phyloP scores from a whole-genome alignment of 805 yeast genomes.

The Saccharomycopsis sp. region DNA sequence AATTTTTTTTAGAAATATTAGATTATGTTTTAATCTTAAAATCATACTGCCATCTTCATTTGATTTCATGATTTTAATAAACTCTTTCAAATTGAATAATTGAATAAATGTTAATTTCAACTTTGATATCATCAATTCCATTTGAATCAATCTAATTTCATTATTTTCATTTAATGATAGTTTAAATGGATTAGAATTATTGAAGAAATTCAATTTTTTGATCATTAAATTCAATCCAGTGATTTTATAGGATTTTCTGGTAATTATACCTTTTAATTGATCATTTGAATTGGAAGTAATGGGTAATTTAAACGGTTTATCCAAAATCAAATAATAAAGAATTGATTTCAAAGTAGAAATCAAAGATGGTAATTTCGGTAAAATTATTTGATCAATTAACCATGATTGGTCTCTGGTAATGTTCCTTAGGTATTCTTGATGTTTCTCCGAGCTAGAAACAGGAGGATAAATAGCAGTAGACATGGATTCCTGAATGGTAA shows the following conservation, averaged over 20 bases:
- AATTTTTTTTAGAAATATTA: constrained; percentile 13
- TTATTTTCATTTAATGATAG: constrained; percentile 1
- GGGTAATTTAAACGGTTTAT: constrained; percentile 16
- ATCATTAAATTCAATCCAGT: constrained; percentile 6
- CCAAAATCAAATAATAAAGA: constrained; percentile 10
- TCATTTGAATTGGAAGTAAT: constrained; percentile 16
- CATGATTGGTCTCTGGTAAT: constrained; percentile 15
- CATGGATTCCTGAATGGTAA: no score
- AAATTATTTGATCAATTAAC: constrained; percentile 13
- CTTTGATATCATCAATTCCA: constrained; percentile 4
- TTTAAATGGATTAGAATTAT: constrained; percentile 9
- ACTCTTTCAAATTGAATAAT: constrained; percentile 5
- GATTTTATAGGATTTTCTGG: constrained; percentile 13
- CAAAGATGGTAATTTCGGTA: constrained; percentile 15
- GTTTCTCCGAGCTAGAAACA: no score
- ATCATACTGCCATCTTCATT: not conserved
- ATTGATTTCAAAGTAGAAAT: constrained; percentile 10
- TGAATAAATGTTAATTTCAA: constrained; percentile 10
- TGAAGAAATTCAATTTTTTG: constrained; percentile 8
- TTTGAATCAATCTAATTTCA: constrained; percentile 9
- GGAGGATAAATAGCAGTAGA: no score
- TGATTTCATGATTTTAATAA: not conserved
- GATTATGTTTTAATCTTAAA: constrained; percentile 2
- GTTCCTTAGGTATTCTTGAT: constrained; percentile 2
- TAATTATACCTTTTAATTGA: constrained; percentile 12